Evolutionary conservation across 257 asterid species (phyloP).

Genomic region (Pogostemon cablin): DNA sequence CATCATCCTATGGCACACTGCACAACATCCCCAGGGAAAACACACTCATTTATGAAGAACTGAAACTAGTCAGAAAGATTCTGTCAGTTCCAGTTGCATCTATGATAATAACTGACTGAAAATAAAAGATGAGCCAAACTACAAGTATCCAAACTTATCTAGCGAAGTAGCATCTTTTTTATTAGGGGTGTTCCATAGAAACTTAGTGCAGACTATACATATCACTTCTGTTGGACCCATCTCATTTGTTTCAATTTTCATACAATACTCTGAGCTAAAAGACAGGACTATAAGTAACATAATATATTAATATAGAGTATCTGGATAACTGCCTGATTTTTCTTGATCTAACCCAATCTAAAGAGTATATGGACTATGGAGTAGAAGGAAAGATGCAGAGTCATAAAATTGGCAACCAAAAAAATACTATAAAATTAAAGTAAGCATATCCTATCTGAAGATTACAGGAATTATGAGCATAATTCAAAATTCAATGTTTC

Average conservation of each 20-base stretch:
- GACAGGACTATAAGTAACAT: background rate
- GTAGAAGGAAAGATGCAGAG: background rate
- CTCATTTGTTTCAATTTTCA: background rate
- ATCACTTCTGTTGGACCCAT: background rate
- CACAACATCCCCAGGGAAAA: background rate
- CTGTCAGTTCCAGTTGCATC: background rate
- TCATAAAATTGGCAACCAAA: no score
- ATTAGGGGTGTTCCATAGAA: background rate
- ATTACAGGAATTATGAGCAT: background rate
- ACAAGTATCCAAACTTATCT: background rate
- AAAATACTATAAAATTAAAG: no score
- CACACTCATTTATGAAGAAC: slow-evolving; percentile 7
- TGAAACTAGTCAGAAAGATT: background rate
- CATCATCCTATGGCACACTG: slow-evolving; percentile 6
- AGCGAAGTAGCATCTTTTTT: background rate
- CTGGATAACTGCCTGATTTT: background rate
- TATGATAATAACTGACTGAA: background rate
- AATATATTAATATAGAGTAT: background rate
- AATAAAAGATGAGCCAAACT: slow-evolving; percentile 9
- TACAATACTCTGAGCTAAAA: background rate
- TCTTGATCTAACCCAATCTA: background rate
- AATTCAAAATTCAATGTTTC: slow-evolving; percentile 1
- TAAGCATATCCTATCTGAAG: background rate
- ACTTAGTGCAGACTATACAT: background rate
- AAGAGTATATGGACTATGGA: background rate